Conservation (phyloP, 2,329 filamentous ascomycete species). For the Neoscytalidium dimidiatum region DNA sequence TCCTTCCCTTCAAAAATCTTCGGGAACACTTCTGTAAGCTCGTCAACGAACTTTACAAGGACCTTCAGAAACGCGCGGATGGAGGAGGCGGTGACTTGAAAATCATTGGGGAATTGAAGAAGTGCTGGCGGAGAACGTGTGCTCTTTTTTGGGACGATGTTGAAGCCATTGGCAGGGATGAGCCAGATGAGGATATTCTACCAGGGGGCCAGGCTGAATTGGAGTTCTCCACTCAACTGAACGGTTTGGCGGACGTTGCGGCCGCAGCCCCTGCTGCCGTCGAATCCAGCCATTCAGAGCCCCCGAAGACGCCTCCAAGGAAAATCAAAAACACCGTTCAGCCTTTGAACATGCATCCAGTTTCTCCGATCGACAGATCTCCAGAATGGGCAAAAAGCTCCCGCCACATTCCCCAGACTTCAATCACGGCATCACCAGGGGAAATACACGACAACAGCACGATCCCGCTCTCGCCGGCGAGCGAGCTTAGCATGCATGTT, state of each 20-base stretch:
- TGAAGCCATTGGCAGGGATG: conserved; percentile 61
- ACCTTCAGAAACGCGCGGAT: conserved; percentile 53
- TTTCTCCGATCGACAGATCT: neutral
- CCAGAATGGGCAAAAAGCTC: conserved; percentile 25
- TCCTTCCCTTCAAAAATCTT: conserved; percentile 73
- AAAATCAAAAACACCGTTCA: neutral
- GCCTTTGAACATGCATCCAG: neutral
- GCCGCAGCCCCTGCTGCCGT: neutral
- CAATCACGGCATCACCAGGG: conserved; percentile 36
- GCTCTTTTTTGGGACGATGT: conserved; percentile 83
- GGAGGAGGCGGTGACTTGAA: conserved; percentile 70
- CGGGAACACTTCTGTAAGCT: conserved; percentile 77
- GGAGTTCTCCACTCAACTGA: neutral
- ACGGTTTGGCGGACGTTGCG: neutral
- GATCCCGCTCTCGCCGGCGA: conserved; percentile 47
- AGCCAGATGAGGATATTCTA: conserved; percentile 66
- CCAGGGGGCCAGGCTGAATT: conserved; percentile 71
- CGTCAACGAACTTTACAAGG: conserved; percentile 65
- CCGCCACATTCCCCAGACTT: conserved; percentile 40
- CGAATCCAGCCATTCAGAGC: neutral
- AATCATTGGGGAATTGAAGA: conserved; percentile 90
- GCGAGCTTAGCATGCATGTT: conserved; percentile 57
- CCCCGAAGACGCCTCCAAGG: conserved; percentile 9
- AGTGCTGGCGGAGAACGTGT: conserved; percentile 93
- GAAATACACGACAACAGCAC: conserved; percentile 28